Base-by-base conservation (phyloP, 352 stramenopile genomes). In the Phytophthora palmivora region DNA sequence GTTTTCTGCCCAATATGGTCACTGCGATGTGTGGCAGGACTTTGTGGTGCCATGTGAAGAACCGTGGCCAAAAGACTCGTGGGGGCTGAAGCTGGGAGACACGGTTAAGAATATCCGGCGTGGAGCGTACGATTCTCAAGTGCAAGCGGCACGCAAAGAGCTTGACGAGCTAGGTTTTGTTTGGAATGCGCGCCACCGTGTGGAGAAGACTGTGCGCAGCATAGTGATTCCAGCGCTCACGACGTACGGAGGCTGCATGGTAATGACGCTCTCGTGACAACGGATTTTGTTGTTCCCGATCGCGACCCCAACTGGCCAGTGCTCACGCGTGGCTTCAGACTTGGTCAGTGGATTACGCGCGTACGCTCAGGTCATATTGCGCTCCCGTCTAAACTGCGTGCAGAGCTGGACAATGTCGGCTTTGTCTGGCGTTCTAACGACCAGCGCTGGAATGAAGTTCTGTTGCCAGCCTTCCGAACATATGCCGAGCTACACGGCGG, bases 71-170 rank as follows among this genome's bases (percentile, higher is more conserved):
- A 69, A 91, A 36, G 82, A 83, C 19, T 82, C 88, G 0, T 94
- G 87, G 76, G 91, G 89, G 0, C 72, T 97, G 36, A 82, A 91
- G 16, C 75, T 98, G 10, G 95, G 95, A 8, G 81, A 94, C 28
- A 89, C 90, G 3, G 93, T 98, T 15, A 97, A 97, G 68, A 92
- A 91, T 39, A 97, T 98, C 57, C 88, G 95, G 42, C 74, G 77
- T 26, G 87, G 90, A 38, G 89, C 89, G 0, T 94, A 91, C 52
- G 70, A 78, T 34, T 39, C 74, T 15, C 96, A 98, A 71, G 84
- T 97, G 6, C 87, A 88, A 18, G 61, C 71, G 1, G 74, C 87
- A 52, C 75, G 76, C 10, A 63, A 82, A 10, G 78, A 95, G 37
- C 74, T 98, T 5, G 82, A 97, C 30, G 67, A 68, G 12, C 60